phyloP scores from a whole-genome alignment of 179 eudicot genomes.

The Patellifolia procumbens region DNA sequence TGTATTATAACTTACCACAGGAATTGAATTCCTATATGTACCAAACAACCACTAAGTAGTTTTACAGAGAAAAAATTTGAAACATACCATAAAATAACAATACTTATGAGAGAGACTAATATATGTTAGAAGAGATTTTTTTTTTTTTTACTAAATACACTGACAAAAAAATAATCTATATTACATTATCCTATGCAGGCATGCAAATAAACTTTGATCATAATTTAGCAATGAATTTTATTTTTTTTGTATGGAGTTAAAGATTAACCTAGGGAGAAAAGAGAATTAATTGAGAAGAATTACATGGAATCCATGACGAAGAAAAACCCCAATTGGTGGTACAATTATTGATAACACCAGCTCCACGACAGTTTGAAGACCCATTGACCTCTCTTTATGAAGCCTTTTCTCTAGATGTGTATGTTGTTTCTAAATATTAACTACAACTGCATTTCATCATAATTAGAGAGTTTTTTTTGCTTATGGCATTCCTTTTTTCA shows the following conservation, averaged over 20 bases:
- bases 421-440: background rate
- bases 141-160: no score
- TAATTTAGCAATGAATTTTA: background rate
- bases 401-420: background rate
- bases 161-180: no score
- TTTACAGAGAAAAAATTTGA: no score
- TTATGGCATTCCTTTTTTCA: background rate
- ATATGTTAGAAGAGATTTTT: no score
- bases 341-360: conserved; percentile 53
- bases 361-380: conserved; percentile 53
- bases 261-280: background rate
- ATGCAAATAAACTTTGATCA: background rate
- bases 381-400: conserved; percentile 27
- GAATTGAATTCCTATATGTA: no score
- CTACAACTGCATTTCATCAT: background rate
- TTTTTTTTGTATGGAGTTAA: background rate
- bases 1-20: no score
- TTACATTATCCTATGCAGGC: no score
- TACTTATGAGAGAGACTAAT: no score
- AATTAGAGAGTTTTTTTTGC: background rate
- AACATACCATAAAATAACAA: no score
- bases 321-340: conserved; percentile 74
- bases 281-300: background rate
- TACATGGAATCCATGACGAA: conserved; percentile 58
- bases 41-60: no score